Conservation (phyloP, 163 green algal genomes). For the Scenedesmus sp. region DNA sequence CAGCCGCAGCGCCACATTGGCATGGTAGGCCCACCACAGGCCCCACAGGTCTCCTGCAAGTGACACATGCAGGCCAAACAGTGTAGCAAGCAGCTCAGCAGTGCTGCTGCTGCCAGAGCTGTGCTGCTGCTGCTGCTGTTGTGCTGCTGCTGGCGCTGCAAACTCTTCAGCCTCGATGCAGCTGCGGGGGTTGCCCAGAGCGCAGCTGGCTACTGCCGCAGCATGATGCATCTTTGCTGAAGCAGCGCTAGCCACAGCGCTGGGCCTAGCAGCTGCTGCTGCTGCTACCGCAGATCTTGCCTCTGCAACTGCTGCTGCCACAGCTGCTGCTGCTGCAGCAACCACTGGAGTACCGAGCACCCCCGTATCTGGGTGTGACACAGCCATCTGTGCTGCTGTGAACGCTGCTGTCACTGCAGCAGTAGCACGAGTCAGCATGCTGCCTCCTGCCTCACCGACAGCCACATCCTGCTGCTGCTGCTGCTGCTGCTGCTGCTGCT, state of each 20-base stretch:
- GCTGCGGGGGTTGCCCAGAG: constrained; percentile 1
- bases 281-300: not conserved
- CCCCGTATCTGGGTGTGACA: not conserved
- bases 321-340: constrained; percentile 17
- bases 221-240: not conserved
- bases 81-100: not conserved
- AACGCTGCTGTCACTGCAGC: constrained; percentile 18
- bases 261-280: not conserved
- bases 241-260: not conserved
- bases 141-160: not conserved
- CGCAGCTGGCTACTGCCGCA: not conserved
- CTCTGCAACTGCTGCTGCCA: not conserved
- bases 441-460: not conserved
- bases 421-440: not conserved
- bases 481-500: constrained; percentile 24
- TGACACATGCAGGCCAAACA: constrained; percentile 38
- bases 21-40: constrained; percentile 47
- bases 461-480: not conserved
- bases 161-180: not conserved
- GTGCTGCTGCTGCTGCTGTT: not conserved
- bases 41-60: not conserved
- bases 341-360: not conserved
- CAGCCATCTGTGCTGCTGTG: constrained; percentile 1
- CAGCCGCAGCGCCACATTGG: constrained; percentile 17
- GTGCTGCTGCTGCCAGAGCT: not conserved